Base-by-base conservation (phyloP, 106 monocot species). In the Acorus gramineus region DNA sequence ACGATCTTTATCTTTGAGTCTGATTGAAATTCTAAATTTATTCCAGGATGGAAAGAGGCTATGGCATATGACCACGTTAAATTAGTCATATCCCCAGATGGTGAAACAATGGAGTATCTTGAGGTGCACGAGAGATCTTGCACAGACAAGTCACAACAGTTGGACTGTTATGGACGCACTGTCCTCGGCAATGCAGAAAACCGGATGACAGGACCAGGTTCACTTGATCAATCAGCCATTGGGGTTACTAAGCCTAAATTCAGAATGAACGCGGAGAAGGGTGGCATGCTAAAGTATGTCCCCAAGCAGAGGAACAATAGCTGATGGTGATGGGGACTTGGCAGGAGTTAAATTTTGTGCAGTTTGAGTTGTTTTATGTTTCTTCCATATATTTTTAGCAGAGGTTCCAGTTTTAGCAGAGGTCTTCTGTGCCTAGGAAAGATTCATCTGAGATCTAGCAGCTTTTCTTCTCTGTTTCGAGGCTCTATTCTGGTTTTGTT, bases 331-430 rank as follows among this genome's bases (percentile, higher is more conserved):
- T 28, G 28, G 28, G 28, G 28, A 28, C 28, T 28, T 28, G 28
- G 28, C 28, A 28, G 28, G 28, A 28, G 28, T 28, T 28, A 28
- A 28, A 28, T 28, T 28, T 3, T 71, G 71, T 55, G 71, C 75
- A 60, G 53, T 71, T 68, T 28, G 28, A 28, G 0, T 28, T 28
- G 28, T 28, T 28, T 1, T 28, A 28, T 28, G 1, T 7, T 51
- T 59, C 53, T 5, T 5, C 6, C 63, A 14, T 3, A 62, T 51
- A 49, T 73, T 69, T 59, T 63, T 28, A 57, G 71, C 77, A 84
- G 80, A 77, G 80, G 74, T 74, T 71, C 84, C 73, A 66, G 59
- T 79, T 84, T 79, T 79, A 66, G 65, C 13, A 59, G 47, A 73
- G 76, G 62, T 76, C 79, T 79, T 79, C 84, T 84, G 79, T 84